A percentile compares a stretch with the other conserved stretches of the same genome.
These are phyloP conservation scores for Bacidia rubella DNA, from an alignment of 495 filamentous ascomycete species.

Conservation along the genomic window DNA sequence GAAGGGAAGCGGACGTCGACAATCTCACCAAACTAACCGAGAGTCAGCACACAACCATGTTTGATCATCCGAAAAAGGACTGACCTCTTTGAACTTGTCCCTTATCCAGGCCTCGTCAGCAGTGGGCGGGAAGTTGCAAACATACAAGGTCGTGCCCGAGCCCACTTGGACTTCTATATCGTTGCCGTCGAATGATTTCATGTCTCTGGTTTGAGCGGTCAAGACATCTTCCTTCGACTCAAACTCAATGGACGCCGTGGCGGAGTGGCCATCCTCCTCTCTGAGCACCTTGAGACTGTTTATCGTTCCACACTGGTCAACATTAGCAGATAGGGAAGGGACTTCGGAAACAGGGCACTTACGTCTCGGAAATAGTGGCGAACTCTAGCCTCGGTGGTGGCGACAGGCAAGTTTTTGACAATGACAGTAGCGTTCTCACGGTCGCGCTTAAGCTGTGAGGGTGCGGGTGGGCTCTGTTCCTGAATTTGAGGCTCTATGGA, in stretches of 20 bases:
- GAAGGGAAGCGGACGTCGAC: conserved; percentile 80
- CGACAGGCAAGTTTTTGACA: conserved; percentile 56
- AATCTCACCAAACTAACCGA: conserved; percentile 56
- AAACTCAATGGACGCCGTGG: conserved; percentile 74
- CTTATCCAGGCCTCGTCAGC: conserved; percentile 74
- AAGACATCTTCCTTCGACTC: conserved; percentile 63
- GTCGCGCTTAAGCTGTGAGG: conserved; percentile 52
- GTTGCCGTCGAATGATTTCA: conserved; percentile 56
- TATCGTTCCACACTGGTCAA: conserved; percentile 54
- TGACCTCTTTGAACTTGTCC: conserved; percentile 52
- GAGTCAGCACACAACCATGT: conserved; percentile 15
- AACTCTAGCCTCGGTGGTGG: conserved; percentile 55
- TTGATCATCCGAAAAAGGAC: conserved; percentile 13
- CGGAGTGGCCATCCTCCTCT: conserved; percentile 42
- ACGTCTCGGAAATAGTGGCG: conserved; percentile 81
- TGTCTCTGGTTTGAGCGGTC: conserved; percentile 64
- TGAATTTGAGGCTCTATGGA: conserved; percentile 20
- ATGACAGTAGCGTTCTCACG: conserved; percentile 80
- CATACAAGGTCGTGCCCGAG: conserved; percentile 65
- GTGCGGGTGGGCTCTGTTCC: conserved; percentile 25
- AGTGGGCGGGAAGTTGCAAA: conserved; percentile 79
- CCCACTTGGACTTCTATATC: conserved; percentile 60
- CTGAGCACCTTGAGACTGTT: conserved; percentile 54
- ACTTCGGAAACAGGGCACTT: conserved; percentile 17
- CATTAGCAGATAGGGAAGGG: conserved; percentile 16